Base-by-base conservation (phyloP, 2,329 filamentous ascomycete species). In the Teratosphaeria pseudoeucalypti region DNA sequence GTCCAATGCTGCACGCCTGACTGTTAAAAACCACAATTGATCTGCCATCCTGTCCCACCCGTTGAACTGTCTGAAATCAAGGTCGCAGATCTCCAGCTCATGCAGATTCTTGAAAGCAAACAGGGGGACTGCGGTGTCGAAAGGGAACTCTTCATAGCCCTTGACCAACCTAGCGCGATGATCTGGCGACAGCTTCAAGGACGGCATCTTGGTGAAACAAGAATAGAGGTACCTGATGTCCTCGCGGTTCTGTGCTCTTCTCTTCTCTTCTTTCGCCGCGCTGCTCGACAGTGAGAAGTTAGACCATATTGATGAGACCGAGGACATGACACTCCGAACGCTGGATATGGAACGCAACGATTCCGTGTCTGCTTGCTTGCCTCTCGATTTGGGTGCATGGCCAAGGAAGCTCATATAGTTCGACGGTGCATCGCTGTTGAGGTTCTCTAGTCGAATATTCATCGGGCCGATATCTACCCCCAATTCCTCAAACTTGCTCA, bases 221-320 rank as follows among this genome's bases (percentile, higher is more conserved):
- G 94, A 97, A 77, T 96, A 99, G 37, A 99, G 81, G 73, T 99
- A 97, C 74, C 92, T 96, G 66, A 96, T 78, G 72, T 99, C 94
- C 60, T 88, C 85, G 71, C 94, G 86, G 59, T 94, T 76, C 53
- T 90, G 88, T 60, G 87, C 87, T 75, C 95, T 95, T 73, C 94
- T 90, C 71, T 90, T 91, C 75, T 96, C 94, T 39, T 86, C 89
- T 71, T 92, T 89, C 64, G 90, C 87, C 56, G 85, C 84, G 68
- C 90, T 90, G 74, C 87, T 88, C 53, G 89, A 86, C 61, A 96
- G 83, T 27, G 92, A 89, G 65, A 97, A 86, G 68, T 87, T 91
- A 26, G 90, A 88, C 92, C 92, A 97, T 54, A 97, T 78, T 14
- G 89, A 86, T 60, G 91, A 94, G 88, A 99, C 95, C 74, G 89